Conservation (phyloP, 768 basidiomycete genomes). For the Pisolithus orientalis region DNA sequence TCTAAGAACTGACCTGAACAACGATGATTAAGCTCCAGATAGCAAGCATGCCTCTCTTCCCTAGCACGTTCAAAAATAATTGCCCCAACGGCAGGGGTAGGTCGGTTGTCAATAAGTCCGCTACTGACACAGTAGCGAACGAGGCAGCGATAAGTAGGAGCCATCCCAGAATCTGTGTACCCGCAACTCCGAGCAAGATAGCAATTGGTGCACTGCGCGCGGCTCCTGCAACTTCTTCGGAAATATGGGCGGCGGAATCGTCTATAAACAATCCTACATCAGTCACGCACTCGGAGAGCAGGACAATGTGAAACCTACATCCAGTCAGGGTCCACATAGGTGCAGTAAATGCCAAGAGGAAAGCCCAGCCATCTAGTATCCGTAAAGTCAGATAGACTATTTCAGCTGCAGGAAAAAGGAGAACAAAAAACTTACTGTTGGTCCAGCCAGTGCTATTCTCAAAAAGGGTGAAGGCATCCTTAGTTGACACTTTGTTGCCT, state of each 20-base stretch:
- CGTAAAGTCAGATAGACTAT: not conserved
- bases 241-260: constrained; percentile 71
- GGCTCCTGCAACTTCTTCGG: constrained; percentile 65
- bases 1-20: constrained; percentile 37
- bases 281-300: not conserved
- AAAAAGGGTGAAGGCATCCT: constrained; percentile 60
- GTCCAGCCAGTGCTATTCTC: constrained; percentile 70
- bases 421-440: constrained; percentile 36
- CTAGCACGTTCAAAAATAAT: constrained; percentile 57
- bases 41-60: constrained; percentile 64
- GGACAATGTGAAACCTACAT: constrained; percentile 37
- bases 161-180: constrained; percentile 60
- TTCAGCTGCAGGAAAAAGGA: not conserved
- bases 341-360: constrained; percentile 63
- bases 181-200: constrained; percentile 57
- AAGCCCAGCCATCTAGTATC: constrained; percentile 60
- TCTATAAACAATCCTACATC: constrained; percentile 32
- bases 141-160: constrained; percentile 59
- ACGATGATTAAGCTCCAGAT: constrained; percentile 70
- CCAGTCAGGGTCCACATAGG: constrained; percentile 80
- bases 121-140: constrained; percentile 53
- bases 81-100: constrained; percentile 70
- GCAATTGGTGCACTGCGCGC: constrained; percentile 61
- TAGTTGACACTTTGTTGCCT: constrained; percentile 54
- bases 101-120: constrained; percentile 38